Base-by-base conservation (phyloP, 768 basidiomycete species). In the Pulveroboletus sp. region DNA sequence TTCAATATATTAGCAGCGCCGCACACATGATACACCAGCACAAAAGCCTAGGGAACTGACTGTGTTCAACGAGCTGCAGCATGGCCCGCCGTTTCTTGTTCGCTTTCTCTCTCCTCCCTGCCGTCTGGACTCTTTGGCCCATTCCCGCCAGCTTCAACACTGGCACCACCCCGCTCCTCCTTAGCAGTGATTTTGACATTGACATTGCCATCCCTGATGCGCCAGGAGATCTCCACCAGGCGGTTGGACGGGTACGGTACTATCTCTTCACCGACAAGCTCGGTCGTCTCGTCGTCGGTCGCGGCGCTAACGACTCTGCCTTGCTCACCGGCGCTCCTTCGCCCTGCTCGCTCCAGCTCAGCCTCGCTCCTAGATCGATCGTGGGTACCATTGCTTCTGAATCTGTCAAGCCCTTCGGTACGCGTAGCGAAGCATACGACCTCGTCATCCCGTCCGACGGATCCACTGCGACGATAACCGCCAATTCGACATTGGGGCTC, bases 401-500 rank as follows among this genome's bases (percentile, higher is more conserved):
- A 48, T 62, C 74, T 9, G 63, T 65, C 17, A 57, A 55, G 14
- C 62, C 67, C 2, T 44, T 75, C 9, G 73, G 65, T 5, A 50
- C 57, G 1, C 65, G 77, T 6, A 69, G 71, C 53, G 82, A 82
- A 57, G 62, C 60, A 9, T 83, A 82, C 51, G 45, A 50, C 1
- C 62, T 82, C 8, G 49, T 39, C 0, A 57, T 82, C 2, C 74
- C 76, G 0, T 51, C 56, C 0, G 61, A 74, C 27, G 75, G 72
- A 5, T 44, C 58, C 0, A 35, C 47, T 0, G 79, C 74, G 2
- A 66, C 54, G 0, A 55, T 83, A 11, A 58, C 49, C 0, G 77
- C 81, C 9, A 73, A 71, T 41, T 73, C 74, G 24, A 71, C 76
- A 0, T 57, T 82, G 15, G 81, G 82, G 0, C 59, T 82, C 6